Evolutionary conservation across 2,329 filamentous ascomycete genomes (phyloP), one percentile per base, ranked within the genome.

Genomic region (Ilyonectria robusta): DNA sequence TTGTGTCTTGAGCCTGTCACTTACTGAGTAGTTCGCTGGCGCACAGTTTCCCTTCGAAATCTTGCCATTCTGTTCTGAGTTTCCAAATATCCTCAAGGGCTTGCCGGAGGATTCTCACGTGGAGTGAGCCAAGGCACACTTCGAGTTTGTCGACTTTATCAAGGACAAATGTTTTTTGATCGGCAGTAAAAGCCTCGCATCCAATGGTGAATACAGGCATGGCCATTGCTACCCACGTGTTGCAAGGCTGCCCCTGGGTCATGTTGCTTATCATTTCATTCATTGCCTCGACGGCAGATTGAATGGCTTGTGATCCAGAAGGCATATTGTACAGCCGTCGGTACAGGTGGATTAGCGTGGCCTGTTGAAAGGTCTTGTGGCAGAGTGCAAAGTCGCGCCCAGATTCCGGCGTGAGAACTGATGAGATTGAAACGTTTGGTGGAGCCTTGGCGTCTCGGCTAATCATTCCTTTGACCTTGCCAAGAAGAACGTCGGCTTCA

Each of bases 151-250:
- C 51, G 0, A 78, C 59, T 7, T 78, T 78, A 1, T 78, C 76
- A 10, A 75, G 19, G 0, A 76, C 68, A 11, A 76, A 78, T 0
- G 4, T 15, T 37, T 71, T 72, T 11, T 77, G 72, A 0, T 68
- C 67, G 4, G 68, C 31, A 0, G 50, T 62, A 31, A 74, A 78
- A 0, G 75, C 76, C 4, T 78, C 76, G 3, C 76, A 77, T 0
- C 76, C 76, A 1, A 78, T 68, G 0, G 76, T 78, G 2, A 78
- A 78, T 1, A 78, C 40, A 0, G 76, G 76, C 76, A 78, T 78
- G 0, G 76, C 70, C 76, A 78, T 78, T 0, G 76, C 76, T 2
- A 78, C 76, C 76, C 76, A 78, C 0, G 76, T 77, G n/a, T 77
- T 75, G 7, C 76, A 77, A 0, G 76, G 75, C 19, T 76, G 70